Evolutionary conservation across 1,284 basidiomycete species (phyloP).

Genomic region (Exobasidium cylindrosporum): DNA sequence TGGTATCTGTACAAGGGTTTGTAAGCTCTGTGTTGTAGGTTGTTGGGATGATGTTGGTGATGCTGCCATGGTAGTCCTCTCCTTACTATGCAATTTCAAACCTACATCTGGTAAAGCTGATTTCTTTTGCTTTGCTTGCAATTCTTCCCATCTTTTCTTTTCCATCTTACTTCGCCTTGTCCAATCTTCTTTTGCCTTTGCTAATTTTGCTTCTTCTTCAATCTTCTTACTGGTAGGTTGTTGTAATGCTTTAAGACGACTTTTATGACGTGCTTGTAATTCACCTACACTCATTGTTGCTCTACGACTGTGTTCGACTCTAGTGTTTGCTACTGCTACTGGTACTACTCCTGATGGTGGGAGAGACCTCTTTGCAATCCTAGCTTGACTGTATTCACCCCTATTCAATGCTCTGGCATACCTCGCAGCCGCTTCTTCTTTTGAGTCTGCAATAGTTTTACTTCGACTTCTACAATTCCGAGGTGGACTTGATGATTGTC

Average conservation of each 20-base stretch:
- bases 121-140: conserved; percentile 14
- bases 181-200: conserved; percentile 31
- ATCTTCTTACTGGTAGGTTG: conserved; percentile 28
- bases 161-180: conserved; percentile 27
- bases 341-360: neutral
- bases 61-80: too few species aligned
- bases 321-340: neutral
- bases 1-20: neutral
- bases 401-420: neutral
- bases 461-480: neutral
- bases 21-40: too few species aligned
- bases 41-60: too few species aligned
- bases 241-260: conserved; percentile 24
- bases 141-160: conserved; percentile 27
- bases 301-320: neutral
- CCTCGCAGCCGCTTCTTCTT: neutral
- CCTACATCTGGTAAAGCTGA: neutral
- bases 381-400: neutral
- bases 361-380: too few species aligned
- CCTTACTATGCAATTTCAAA: too few species aligned
- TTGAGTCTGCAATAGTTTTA: neutral
- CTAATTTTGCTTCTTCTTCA: conserved; percentile 27
- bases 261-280: conserved; percentile 9
- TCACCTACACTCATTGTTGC: conserved; percentile 5
- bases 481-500: too few species aligned